Evolutionary conservation across 495 filamentous ascomycete genomes (phyloP), one percentile per base, ranked within the genome.

Genomic region (Penicillium lividum): DNA sequence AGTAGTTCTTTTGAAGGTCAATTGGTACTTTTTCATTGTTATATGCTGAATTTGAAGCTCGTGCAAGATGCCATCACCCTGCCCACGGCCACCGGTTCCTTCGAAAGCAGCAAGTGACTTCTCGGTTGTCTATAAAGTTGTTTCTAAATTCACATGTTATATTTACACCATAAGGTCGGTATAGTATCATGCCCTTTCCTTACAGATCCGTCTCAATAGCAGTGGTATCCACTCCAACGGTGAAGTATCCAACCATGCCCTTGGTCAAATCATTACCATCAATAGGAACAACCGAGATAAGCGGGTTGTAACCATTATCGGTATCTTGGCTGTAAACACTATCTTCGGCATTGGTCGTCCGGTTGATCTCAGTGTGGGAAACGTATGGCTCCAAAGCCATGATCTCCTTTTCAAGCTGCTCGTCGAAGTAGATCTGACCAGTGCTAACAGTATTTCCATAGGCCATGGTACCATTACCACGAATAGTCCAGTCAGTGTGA

Each of bases 371-470:
- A 10, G 62, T 79, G 68, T 86, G 85, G 36, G 64, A 77, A 60
- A 57, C 77, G 63, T 88, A 86, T 4, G 84, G 84, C 36, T 72
- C 55, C 6, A 73, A 58, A 13, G 69, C 68, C 66, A 84, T 78
- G 59, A 80, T 77, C 27, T 66, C 62, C 51, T 61, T 22, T 55
- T 71, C 63, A 1, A 86, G 71, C 3, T 59, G 55, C 58, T 84
- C 74, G 53, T 81, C 77, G 36, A 80, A 86, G 77, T 82, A 86
- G 18, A 85, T 18, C 61, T 86, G 83, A n/a, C 84, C 83, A 0
- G 68, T 68, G 53, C 60, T 68, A 11, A 68, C 62, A 0, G 62
- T 68, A 16, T 65, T 54, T 7, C 60, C 45, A 5, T 56, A 9
- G 29, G 46, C 34, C 15, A 73, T 51, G 0, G 68, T 70, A 22